These are phyloP conservation scores for Fusarium bactridioides DNA, from an alignment of 2,329 filamentous ascomycete genomes.

Conservation along the genomic window DNA sequence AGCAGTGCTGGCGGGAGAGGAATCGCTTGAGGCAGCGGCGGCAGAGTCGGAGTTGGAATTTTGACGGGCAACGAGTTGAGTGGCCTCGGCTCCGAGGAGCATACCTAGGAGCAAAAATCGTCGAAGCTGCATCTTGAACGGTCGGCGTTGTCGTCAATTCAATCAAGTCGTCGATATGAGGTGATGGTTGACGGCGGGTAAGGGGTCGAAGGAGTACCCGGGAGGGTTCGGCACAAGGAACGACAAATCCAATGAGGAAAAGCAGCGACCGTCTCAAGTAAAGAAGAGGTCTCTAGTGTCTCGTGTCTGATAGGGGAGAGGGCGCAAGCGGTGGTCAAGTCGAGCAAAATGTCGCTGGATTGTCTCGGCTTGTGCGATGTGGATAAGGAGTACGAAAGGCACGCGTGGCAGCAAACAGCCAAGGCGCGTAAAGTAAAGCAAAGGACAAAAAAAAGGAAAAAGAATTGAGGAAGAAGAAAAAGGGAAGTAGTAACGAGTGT, in stretches of 20 bases:
- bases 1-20: constrained; percentile 6
- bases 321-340: constrained; percentile 14
- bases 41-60: constrained; percentile 1
- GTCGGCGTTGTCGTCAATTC: constrained; percentile 12
- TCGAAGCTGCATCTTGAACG: constrained; percentile 38
- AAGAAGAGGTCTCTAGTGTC: constrained; percentile 6
- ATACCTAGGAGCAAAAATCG: constrained; percentile 36
- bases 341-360: constrained; percentile 22
- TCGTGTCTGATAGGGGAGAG: constrained; percentile 8
- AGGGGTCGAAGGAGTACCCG: constrained; percentile 21
- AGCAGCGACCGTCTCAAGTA: constrained; percentile 33
- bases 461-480: background rate
- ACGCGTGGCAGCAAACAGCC: constrained; percentile 23
- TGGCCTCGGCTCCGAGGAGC: constrained; percentile 37
- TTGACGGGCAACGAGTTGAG: constrained; percentile 28
- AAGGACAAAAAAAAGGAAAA: background rate
- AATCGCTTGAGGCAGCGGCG: background rate
- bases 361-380: constrained; percentile 30
- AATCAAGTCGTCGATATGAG: constrained; percentile 17
- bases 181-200: constrained; percentile 5
- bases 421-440: constrained; percentile 4
- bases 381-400: constrained; percentile 22
- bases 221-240: constrained; percentile 17
- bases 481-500: constrained; percentile 23
- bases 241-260: constrained; percentile 29